These are phyloP conservation scores for Euclidium syriacum DNA, from an alignment of 345 rosid species.

Conservation along the genomic window DNA sequence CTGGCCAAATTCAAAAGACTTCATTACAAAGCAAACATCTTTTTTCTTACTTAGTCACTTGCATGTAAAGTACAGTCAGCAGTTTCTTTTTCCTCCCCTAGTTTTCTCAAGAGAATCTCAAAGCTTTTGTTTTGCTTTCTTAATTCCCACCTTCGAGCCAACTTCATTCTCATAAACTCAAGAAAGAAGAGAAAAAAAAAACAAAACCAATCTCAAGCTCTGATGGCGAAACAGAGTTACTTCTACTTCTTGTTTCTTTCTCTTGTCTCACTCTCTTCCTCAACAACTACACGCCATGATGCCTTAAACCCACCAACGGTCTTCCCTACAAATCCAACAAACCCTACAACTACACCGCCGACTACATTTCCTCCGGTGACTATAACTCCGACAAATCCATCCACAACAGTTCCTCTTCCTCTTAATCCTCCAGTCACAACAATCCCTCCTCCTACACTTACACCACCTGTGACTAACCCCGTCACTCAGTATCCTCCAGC, in stretches of 20 bases:
- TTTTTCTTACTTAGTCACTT: constrained; percentile 30
- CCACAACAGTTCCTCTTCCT: constrained; percentile 35
- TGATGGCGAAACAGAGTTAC: constrained; percentile 42
- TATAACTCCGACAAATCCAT: constrained; percentile 43
- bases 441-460: constrained; percentile 41
- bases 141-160: background rate
- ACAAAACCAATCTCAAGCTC: constrained; percentile 6
- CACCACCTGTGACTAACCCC: constrained; percentile 49
- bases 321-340: constrained; percentile 35
- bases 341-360: constrained; percentile 46
- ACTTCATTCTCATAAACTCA: constrained; percentile 27
- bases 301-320: constrained; percentile 38
- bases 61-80: constrained; percentile 35
- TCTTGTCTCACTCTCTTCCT: constrained; percentile 34
- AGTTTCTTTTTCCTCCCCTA: constrained; percentile 13
- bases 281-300: constrained; percentile 43
- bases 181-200: constrained; percentile 8
- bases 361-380: constrained; percentile 31
- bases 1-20: constrained; percentile 39
- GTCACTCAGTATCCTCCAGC: constrained; percentile 51
- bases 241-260: constrained; percentile 38
- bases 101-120: constrained; percentile 26
- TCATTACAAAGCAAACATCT: constrained; percentile 55
- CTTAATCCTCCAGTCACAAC: constrained; percentile 42
- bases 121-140: constrained; percentile 29